Evolutionary conservation across 257 asterid species (phyloP), one percentile per base, ranked within the genome.

Genomic region (Primulina tabacum): DNA sequence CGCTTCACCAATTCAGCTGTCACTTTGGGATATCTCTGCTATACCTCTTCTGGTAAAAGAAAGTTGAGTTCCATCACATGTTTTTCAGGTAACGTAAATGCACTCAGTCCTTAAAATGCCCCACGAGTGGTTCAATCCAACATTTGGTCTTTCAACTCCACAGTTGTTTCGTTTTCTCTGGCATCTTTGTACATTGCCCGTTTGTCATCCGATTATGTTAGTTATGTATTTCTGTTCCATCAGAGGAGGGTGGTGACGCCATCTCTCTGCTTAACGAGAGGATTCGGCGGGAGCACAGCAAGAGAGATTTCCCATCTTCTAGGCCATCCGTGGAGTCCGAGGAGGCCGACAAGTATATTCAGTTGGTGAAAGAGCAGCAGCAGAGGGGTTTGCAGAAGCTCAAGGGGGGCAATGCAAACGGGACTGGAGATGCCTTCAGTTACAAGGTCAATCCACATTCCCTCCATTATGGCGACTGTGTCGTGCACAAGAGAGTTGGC

Each of bases 401-500:
- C 73, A 87, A 83, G 85, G 91, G 86, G 40, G 86, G 78, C 18
- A 69, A 84, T 11, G 28, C 53, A 11, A 78, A 71, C 24, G 80
- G 63, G 63, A 77, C 70, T 33, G 72, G 71, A 5, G 75, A 77
- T 50, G 43, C 76, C 69, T 80, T 87, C 68, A 80, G 81, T 70
- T 87, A 83, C 72, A 92, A 88, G 86, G 98, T 92, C 58, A 94
- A 92, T 69, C 98, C 98, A 56, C 87, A 90, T 72, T 77, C 89
- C 69, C 95, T 92, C 74, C 84, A 84, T 26, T 55, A 88, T 6
- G 97, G 98, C 0, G 98, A 92, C 68, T 90, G 88, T 64, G 95
- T 92, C 40, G 98, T 92, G 70, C 98, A 92, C 78, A 92, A 84
- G 81, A 92, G 87, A 81, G 93, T 88, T 28, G 98, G 98, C 50